Base-by-base conservation (phyloP, 495 filamentous ascomycete species). In the Aspergillus hancockii region DNA sequence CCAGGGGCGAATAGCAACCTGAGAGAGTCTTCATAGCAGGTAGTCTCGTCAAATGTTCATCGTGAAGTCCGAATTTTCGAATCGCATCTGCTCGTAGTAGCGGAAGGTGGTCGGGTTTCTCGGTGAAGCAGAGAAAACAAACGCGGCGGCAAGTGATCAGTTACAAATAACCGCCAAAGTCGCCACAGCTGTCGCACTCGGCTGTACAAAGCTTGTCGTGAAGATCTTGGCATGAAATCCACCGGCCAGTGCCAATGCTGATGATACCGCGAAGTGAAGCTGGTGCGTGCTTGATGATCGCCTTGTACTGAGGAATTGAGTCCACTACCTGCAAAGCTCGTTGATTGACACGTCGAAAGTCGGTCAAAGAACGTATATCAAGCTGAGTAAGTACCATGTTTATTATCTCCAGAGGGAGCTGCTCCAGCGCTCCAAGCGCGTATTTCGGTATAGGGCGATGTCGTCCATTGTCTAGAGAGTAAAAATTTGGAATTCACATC, bases 111-210 rank as follows among this genome's bases (percentile, higher is more conserved):
- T 59, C 52, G 0, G 28, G 13, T 10, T 62, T 25, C 46, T 53
- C 40, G 18, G 63, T 66, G 53, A 75, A 74, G 62, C 73, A 77
- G 25, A 65, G 66, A 55, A 67, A 75, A 64, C 74, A 75, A 38
- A 75, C 70, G 32, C 71, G 67, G 40, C 63, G 62, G 59, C 73
- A 76, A 19, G 68, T 73, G 51, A 72, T 59, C 30, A 75, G 55
- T 46, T 77, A 75, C 18, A 77, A 51, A 54, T 77, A 71, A 14
- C 57, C 62, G 49, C 71, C 73, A 40, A 72, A 76, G 23, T 63
- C 64, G 34, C 62, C 55, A 61, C 75, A 78, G 13, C 47, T 68
- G 21, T 66, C 62, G 55, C 72, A 74, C 38, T 71, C 51, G 19
- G 53, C 65, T n/a, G 66, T 74, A 55, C 22, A 65, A 8, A 76